Evolutionary conservation across 352 stramenopile species (phyloP).

Genomic region (Thalassiosira exigua): DNA sequence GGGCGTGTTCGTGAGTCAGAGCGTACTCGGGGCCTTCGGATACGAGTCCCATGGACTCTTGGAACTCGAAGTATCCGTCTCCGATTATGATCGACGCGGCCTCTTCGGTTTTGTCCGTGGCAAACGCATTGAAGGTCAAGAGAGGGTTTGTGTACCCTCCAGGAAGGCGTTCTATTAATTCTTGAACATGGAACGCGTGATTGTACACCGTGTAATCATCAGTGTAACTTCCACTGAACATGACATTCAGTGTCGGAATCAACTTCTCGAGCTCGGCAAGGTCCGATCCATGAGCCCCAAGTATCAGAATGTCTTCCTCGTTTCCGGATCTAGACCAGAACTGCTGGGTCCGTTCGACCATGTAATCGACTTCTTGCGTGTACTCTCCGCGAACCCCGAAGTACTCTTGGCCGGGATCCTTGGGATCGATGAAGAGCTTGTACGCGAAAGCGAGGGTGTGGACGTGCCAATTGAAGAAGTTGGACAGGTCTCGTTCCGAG

Average conservation of each 20-base stretch:
- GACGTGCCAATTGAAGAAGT: constrained; percentile 43
- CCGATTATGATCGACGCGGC: constrained; percentile 44
- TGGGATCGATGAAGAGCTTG: constrained; percentile 27
- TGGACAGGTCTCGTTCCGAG: constrained; percentile 20
- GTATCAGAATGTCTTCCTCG: constrained; percentile 26
- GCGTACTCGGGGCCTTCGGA: constrained; percentile 50
- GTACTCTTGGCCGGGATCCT: constrained; percentile 29
- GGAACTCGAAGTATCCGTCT: constrained; percentile 41
- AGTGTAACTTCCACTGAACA: constrained; percentile 32
- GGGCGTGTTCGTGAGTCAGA: constrained; percentile 36
- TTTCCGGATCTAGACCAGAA: constrained; percentile 33
- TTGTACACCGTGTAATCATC: constrained; percentile 31
- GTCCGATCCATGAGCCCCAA: constrained; percentile 37
- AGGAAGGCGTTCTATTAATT: constrained; percentile 34
- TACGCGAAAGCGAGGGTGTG: constrained; percentile 37
- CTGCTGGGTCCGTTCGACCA: constrained; percentile 18
- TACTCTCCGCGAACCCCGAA: constrained; percentile 44
- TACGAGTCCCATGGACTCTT: constrained; percentile 12
- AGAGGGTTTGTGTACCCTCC: constrained; percentile 42
- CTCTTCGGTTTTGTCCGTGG: constrained; percentile 27
- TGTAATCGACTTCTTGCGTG: constrained; percentile 37
- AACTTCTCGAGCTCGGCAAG: constrained; percentile 35
- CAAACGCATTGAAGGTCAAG: constrained; percentile 51
- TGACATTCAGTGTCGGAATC: constrained; percentile 30
- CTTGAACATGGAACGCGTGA: constrained; percentile 46